Evolutionary conservation across 148 eudicot genomes (phyloP).

Genomic region (Camellia lanceoleosa): DNA sequence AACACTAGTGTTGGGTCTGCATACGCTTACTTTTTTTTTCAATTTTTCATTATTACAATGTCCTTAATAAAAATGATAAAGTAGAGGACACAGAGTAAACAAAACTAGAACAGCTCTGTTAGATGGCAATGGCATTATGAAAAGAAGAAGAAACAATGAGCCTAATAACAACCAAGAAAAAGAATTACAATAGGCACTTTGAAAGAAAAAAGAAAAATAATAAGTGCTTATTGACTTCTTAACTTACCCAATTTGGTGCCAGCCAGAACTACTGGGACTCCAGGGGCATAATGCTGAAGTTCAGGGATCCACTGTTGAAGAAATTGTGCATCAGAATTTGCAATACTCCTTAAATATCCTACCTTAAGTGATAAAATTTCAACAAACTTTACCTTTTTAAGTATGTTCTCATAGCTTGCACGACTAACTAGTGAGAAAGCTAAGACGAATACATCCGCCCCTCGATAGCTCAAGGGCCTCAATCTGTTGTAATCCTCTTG

Average conservation of each 20-base stretch:
- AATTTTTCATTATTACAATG: neutral
- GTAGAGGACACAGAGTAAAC: neutral
- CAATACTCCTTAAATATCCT: neutral
- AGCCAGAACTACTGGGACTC: conserved; percentile 80
- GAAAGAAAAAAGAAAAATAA: neutral
- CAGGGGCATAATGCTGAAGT: conserved; percentile 98
- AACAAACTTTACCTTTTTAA: conserved; percentile 65
- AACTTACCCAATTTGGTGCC: conserved; percentile 95
- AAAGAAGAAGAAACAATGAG: neutral
- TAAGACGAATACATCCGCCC: conserved; percentile 90
- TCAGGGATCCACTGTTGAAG: conserved; percentile 95
- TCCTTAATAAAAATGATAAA: neutral
- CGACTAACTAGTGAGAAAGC: conserved; percentile 97
- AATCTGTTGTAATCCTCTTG: conserved; percentile 96
- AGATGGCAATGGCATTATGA: neutral
- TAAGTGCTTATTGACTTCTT: neutral
- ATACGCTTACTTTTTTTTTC: neutral
- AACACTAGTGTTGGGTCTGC: neutral
- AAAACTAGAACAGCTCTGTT: neutral
- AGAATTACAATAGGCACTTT: neutral
- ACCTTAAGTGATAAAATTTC: neutral
- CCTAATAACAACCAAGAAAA: conserved; percentile 6
- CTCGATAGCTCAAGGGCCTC: conserved; percentile 95
- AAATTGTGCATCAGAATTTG: conserved; percentile 30
- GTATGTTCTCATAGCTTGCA: conserved; percentile 93